A percentile compares a stretch with the other conserved stretches of the same genome.
phyloP scores from a whole-genome alignment of 2,329 filamentous ascomycete genomes.

The Magnaporthiopsis incrustans region DNA sequence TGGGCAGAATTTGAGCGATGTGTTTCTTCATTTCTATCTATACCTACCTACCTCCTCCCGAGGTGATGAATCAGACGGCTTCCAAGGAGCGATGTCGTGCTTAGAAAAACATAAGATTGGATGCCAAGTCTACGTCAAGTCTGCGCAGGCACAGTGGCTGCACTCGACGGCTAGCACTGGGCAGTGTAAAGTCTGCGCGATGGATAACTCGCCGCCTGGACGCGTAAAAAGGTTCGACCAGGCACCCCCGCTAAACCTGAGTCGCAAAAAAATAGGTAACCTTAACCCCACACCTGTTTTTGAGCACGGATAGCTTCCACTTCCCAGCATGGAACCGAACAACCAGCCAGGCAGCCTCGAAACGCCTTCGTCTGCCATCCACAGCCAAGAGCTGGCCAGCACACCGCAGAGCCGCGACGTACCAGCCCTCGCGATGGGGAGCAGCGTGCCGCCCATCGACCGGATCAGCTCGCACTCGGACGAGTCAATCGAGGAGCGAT shows the following conservation, averaged over 20 bases:
- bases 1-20: neutral
- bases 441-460: conserved; percentile 14
- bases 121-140: neutral
- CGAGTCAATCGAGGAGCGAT: conserved; percentile 55
- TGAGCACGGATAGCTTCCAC: too few species aligned
- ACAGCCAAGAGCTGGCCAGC: neutral
- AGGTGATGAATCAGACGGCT: neutral
- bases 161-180: neutral
- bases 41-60: too few species aligned
- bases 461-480: conserved; percentile 16
- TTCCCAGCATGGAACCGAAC: neutral
- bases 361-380: neutral
- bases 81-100: neutral
- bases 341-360: neutral
- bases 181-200: too few species aligned
- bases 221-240: too few species aligned
- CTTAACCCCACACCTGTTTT: neutral
- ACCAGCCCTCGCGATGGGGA: conserved; percentile 14
- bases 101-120: neutral
- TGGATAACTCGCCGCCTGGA: too few species aligned
- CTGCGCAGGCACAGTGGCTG: neutral
- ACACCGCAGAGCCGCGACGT: conserved; percentile 9
- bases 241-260: neutral
- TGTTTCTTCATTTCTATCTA: neutral
- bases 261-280: neutral